A percentile compares a stretch with the other conserved stretches of the same genome.
Evolutionary conservation across 2,329 filamentous ascomycete species (phyloP).

Genomic region (Fusarium nygamai): DNA sequence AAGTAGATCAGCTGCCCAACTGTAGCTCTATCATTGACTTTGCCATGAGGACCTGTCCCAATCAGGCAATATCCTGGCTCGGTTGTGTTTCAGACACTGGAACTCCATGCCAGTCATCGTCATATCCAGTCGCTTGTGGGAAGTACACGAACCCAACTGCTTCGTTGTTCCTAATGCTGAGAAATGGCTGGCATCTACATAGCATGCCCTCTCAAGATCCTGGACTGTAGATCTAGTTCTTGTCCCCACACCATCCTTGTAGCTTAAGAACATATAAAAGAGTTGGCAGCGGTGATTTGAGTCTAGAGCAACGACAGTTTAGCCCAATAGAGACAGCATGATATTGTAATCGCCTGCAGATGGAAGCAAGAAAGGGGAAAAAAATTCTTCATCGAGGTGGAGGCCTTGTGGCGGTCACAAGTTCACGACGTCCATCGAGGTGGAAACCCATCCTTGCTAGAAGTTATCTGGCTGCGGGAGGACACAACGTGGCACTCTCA

Average conservation of each 20-base stretch:
- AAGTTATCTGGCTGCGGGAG: conserved; percentile 29
- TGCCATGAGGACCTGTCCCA: conserved; percentile 1
- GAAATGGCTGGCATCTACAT: conserved; percentile 3
- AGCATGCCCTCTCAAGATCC: conserved; percentile 33
- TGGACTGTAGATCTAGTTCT: conserved; percentile 43
- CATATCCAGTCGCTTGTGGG: conserved; percentile 2
- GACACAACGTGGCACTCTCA: conserved; percentile 40
- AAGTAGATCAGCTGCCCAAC: conserved; percentile 2
- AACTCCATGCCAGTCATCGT: neutral
- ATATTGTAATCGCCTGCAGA: conserved; percentile 15
- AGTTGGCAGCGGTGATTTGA: conserved; percentile 24
- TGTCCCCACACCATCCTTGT: conserved; percentile 35
- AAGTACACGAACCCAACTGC: neutral
- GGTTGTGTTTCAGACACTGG: conserved; percentile 7
- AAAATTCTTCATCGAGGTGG: conserved; percentile 41
- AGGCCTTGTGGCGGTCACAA: conserved; percentile 40
- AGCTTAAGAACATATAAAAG: conserved; percentile 15
- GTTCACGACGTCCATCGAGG: conserved; percentile 35
- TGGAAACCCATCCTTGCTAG: conserved; percentile 37
- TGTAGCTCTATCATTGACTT: conserved; percentile 13
- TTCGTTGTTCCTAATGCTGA: conserved; percentile 5
- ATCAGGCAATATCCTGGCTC: conserved; percentile 11
- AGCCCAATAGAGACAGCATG: conserved; percentile 19
- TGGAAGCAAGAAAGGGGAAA: conserved; percentile 23
- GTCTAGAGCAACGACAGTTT: conserved; percentile 16